phyloP scores from a whole-genome alignment of 2,329 filamentous ascomycete genomes.

The Pseudogymnoascus verrucosus region DNA sequence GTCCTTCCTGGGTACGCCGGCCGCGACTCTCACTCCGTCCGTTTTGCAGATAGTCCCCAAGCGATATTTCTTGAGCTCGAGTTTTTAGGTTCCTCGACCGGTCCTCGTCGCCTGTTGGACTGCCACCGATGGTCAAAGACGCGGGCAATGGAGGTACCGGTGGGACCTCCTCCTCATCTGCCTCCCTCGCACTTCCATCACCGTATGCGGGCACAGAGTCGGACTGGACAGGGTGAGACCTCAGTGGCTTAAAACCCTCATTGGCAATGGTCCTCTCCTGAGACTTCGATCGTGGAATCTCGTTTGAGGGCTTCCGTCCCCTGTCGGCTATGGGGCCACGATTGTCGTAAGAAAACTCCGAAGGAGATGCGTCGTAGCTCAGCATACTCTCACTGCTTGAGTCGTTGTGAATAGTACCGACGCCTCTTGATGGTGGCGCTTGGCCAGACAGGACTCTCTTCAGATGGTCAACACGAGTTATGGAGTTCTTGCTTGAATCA shows the following conservation, averaged over 20 bases:
- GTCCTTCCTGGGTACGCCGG: neutral
- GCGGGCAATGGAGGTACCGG: neutral
- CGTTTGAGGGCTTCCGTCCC: neutral
- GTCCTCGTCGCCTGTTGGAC: neutral
- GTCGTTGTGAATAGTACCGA: conserved; percentile 39
- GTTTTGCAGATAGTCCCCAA: neutral
- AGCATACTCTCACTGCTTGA: conserved; percentile 60
- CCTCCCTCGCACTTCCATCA: neutral
- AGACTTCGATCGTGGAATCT: neutral
- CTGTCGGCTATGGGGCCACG: neutral
- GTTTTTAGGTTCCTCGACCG: neutral
- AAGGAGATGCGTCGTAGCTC: conserved; percentile 61
- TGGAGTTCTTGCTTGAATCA: conserved; percentile 39
- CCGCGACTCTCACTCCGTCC: neutral
- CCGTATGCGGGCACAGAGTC: neutral
- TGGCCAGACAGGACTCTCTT: conserved; percentile 53
- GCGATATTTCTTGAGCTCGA: neutral
- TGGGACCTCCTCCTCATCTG: neutral
- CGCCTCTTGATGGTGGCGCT: conserved; percentile 30
- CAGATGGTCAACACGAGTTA: conserved; percentile 56
- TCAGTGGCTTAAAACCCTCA: neutral
- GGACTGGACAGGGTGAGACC: neutral
- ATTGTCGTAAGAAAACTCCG: conserved; percentile 53
- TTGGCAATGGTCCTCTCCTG: neutral
- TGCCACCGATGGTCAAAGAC: neutral